Base-by-base conservation (phyloP, 345 rosid species). In the Psidium guajava region DNA sequence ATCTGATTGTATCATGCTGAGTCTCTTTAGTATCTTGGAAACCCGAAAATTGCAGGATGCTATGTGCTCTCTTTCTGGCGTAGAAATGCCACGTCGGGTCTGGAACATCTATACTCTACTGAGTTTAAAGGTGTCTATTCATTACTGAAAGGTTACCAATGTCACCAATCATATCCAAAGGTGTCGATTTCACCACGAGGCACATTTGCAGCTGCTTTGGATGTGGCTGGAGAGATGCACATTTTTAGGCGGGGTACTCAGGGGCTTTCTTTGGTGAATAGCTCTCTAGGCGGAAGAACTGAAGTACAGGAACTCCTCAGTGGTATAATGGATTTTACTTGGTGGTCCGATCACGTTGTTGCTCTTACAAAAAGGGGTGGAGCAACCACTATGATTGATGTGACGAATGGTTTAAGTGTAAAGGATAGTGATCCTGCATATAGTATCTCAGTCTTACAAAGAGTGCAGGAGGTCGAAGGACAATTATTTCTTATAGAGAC, bases 301-400 rank as follows among this genome's bases (percentile, higher is more conserved):
- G 84, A 81, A 64, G 54, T 83, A 80, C 54, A 74, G 86, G 93
- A 92, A 52, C 80, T 85, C 87, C 88, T 93, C 56, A 86, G 85
- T 81, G 92, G 90, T 86, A 86, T 90, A 75, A 87, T 87, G 64
- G 99, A 97, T 88, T 95, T 97, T 83, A 91, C 98, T 81, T 97
- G 98, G 99, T 97, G 98, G 98, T 95, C 96, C 85, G 96, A 94
- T 83, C 93, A 92, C 32, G 82, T 93, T 86, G 87, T 97, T 87
- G 83, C 94, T 87, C 82, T 96, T 86, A 91, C 91, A 81, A 96
- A 90, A 89, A 88, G 86, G 83, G 88, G 90, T 25, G 98, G 98
- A 64, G 84, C 58, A 51, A 51, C 96, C 81, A 86, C 90, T 83
- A 92, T 94, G 93, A 74, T 91, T 82, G 95, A 96, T 91, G 84